Evolutionary conservation across 306 rosid genomes (phyloP), one percentile per base, ranked within the genome.

Genomic region (Casuarina equisetifolia): DNA sequence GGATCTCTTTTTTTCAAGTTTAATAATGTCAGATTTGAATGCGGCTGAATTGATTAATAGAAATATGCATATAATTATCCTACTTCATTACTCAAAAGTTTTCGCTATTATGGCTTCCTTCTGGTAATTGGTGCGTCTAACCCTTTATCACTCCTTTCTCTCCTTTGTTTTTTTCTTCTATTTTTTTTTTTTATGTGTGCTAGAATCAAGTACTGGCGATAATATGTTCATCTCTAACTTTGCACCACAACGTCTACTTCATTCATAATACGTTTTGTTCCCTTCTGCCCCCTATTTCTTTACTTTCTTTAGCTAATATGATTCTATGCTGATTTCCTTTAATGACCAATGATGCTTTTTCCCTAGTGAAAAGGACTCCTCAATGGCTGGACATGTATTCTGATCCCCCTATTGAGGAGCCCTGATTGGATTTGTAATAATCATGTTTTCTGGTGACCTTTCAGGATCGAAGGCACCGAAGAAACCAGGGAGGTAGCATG

Each of bases 381-480:
- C 39, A 25, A 58, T 19, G 32, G 64, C 64, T 58, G 39, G 64
- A 58, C 16, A 58, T 25, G 17, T 62, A 62, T 36, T 62, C 69
- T 36, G 69, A 62, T 25, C 19, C 69, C 44, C 44, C 13, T 62
- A 19, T 13, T 35, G 12, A 25, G 64, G 45, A 16, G 43, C 15
- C 64, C 64, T 12, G 19, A 52, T 16, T 58, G n/a, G 17, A 43
- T 39, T 71, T 74, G 72, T 68, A 66, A 10, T 52, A n/a, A 4
- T 25, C 70, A 48, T 71, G 78, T 17, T 40, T 76, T 53, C 17
- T 44, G 51, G 0, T 46, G 44, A 45, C 71, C 80, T 67, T 72
- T 82, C 94, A 93, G 98, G 97, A 93, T 78, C 91, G 97, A 77
- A 89, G 98, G 86, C 85, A 80, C 78, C 78, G 97, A 72, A 88